Evolutionary conservation across 192 early-diverging fungal genomes (phyloP), one percentile per base, ranked within the genome.

Genomic region (Thamnidium elegans): DNA sequence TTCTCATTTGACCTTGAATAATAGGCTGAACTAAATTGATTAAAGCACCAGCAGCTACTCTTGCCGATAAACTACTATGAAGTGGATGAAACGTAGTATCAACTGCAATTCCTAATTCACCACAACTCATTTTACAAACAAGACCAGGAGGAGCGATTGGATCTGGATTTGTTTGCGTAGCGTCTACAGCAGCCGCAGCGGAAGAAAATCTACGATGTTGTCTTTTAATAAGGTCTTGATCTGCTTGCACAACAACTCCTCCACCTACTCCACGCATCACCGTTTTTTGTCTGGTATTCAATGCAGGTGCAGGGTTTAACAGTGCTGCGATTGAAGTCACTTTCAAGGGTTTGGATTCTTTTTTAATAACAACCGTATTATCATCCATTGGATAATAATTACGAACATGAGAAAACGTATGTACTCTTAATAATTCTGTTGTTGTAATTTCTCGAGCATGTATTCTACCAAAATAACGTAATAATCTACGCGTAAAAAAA

Each of bases 1-100:
- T 92, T 26, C 68, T 68, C 36, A 86, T 71, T 53, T 74, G 50
- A 30, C 83, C 83, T 3, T 58, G 68, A 48, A 85, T 84, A 1
- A 92, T 82, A 7, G 75, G 74, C 45, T 87, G 78, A 23, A 53
- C 63, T n/a, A 64, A 53, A 21, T 63, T 56, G 13, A 69, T 20
- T 19, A 69, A 54, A 17, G 61, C 51, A 13, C 67, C 67, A 8
- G 67, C 54, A 6, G 67, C 60, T 9, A 72, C 19, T 31, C 47
- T 48, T 15, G 70, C 70, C 0, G 70, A 53, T 19, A 44, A 39
- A 32, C 63, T 60, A 21, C 65, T 62, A 61, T 67, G 53, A n/a
- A 58, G 31, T 15, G 59, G 65, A 55, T 63, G 65, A 43, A 62
- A 72, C 3, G 70, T 72, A 4, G 70, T 72, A 55, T 72, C 70